Evolutionary conservation across 1,139 yeast genomes (phyloP), one percentile per base, ranked within the genome.

Genomic region (Protomyces macrosporus): DNA sequence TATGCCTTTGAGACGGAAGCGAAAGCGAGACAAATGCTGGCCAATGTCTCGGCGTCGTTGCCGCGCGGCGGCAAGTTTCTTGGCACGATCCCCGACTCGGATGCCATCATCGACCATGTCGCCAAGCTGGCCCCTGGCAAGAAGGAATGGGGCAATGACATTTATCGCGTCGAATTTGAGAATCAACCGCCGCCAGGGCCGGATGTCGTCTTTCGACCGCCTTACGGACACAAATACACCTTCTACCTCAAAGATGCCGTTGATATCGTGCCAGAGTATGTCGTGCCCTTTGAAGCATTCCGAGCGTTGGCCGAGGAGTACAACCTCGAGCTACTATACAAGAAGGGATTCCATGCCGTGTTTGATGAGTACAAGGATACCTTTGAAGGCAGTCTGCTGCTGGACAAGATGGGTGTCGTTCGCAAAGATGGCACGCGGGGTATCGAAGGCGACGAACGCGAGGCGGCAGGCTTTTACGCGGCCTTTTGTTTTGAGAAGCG

Each of bases 51-150:
- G 2, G 80, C 84, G 66, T 85, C 93, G 0, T 79, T 93, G 66
- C 82, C 82, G 69, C 78, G 85, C 0, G 98, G 97, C 1, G 98
- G 98, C 0, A 79, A 80, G 63, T 91, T 95, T 71, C 82, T 93
- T 66, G 98, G 98, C 1, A 95, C 98, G 0, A 89, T 91, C 53
- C 98, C 98, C 1, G 90, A 93, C 63, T 85, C 95, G 2, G 97
- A 90, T 72, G 87, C 86, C 69, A 87, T 91, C 59, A 81, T 83
- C 65, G 82, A 83, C 69, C 86, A 87, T 71, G 77, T 88, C 53
- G 76, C 80, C 58, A 81, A 79, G 55, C 72, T 83, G 59, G 16
- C 68, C 1, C 61, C 60, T 3, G 70, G 68, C 3, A 82, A 81
- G 55, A 80, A 81, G 55, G 82, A 82, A 58, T 93, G 95, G 86